Conservation (phyloP, 1,284 basidiomycete genomes). For the Trichosporon coremiiforme region DNA sequence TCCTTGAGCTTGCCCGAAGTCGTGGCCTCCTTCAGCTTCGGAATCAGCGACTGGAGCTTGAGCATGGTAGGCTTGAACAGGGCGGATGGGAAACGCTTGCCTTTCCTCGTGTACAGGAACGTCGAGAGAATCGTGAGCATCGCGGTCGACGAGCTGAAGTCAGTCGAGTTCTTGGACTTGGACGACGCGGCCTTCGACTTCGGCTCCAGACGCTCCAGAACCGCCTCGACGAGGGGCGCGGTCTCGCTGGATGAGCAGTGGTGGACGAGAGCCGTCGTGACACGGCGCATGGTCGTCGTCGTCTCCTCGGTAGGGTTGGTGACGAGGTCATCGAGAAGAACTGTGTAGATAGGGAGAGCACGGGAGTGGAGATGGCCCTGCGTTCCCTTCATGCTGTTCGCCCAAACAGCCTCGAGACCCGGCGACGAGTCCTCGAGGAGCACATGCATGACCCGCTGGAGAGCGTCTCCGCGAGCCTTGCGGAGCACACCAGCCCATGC, state of each 20-base stretch:
- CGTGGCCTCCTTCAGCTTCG: slow-evolving; percentile 26
- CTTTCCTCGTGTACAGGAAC: slow-evolving; percentile 58
- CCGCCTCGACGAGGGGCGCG: slow-evolving; percentile 62
- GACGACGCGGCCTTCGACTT: slow-evolving; percentile 28
- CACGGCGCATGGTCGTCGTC: slow-evolving; percentile 53
- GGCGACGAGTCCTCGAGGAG: slow-evolving; percentile 42
- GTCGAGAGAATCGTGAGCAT: slow-evolving; percentile 51
- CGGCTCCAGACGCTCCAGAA: slow-evolving; percentile 38
- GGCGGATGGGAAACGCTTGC: slow-evolving; percentile 59
- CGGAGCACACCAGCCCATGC: slow-evolving; percentile 54
- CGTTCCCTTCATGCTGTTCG: slow-evolving; percentile 57
- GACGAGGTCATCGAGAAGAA: slow-evolving; percentile 56
- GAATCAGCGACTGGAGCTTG: slow-evolving; percentile 38
- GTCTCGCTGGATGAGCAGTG: slow-evolving; percentile 72
- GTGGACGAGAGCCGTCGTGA: slow-evolving; percentile 75
- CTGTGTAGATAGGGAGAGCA: slow-evolving; percentile 65
- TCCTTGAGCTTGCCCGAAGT: slow-evolving; percentile 17
- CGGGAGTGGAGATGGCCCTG: slow-evolving; percentile 77
- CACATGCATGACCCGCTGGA: slow-evolving; percentile 39
- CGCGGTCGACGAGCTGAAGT: slow-evolving; percentile 25
- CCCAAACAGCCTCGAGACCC: slow-evolving; percentile 51
- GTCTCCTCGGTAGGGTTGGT: slow-evolving; percentile 46
- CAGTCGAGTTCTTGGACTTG: slow-evolving; percentile 19
- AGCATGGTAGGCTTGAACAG: slow-evolving; percentile 55
- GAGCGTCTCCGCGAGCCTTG: slow-evolving; percentile 48